Percentiles rank a stretch among this genome's conserved stretches.
phyloP scores from a whole-genome alignment of 2,329 filamentous ascomycete species.

The Clarireedia monteithiana region DNA sequence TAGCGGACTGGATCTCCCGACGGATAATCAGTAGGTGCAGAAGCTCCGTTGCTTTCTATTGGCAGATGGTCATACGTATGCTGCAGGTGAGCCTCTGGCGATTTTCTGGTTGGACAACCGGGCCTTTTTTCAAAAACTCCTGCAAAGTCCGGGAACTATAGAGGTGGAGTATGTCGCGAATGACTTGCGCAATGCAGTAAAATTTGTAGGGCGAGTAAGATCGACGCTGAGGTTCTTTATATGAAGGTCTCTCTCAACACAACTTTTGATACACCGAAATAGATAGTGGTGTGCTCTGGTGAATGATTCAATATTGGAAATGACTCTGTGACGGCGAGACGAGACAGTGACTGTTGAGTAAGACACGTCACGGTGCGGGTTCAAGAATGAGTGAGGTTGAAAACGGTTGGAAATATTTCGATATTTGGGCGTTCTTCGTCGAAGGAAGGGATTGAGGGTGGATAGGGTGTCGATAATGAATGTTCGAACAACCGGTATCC shows the following conservation, averaged over 20 bases:
- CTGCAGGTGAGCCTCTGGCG: conserved; percentile 12
- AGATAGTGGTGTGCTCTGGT: too few relatives aligned
- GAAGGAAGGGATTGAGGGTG: conserved; percentile 6
- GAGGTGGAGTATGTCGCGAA: background rate
- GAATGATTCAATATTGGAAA: background rate
- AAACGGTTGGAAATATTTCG: background rate
- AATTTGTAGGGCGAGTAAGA: background rate
- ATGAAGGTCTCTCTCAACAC: background rate
- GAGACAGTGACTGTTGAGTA: background rate
- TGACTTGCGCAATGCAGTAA: conserved; percentile 2
- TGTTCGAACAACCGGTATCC: conserved; percentile 24
- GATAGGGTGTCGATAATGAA: conserved; percentile 21
- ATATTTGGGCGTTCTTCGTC: background rate
- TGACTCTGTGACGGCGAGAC: background rate
- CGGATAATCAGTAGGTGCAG: conserved; percentile 13
- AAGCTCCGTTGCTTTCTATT: conserved; percentile 4
- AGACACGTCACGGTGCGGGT: background rate
- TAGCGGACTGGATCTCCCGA: conserved; percentile 11
- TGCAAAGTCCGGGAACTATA: background rate
- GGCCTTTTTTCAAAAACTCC: conserved; percentile 4
- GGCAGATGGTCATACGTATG: conserved; percentile 12
- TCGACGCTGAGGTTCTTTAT: background rate
- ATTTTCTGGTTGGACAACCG: conserved; percentile 5
- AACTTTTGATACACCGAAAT: background rate
- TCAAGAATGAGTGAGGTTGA: background rate